These are phyloP conservation scores for Plasmodium cynomolgi DNA, from an alignment of 169 alveolate species.

Conservation along the genomic window DNA sequence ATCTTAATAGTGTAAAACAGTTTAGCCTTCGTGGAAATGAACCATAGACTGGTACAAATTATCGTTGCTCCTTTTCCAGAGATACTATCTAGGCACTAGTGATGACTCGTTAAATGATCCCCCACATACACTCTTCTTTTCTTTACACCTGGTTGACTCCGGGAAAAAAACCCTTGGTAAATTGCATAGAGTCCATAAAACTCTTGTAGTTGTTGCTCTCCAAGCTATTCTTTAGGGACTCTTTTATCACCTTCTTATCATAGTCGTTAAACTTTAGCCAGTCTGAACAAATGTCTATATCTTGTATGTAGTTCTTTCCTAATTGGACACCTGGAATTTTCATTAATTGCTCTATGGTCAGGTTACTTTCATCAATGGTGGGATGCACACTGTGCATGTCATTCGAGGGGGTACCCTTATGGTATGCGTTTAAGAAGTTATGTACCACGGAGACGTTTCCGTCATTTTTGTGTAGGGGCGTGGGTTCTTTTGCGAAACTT, in stretches of 20 bases:
- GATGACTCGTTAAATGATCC: not conserved
- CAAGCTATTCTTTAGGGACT: constrained; percentile 43
- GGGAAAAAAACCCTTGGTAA: constrained; percentile 10
- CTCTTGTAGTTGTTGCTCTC: constrained; percentile 14
- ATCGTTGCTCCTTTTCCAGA: not conserved
- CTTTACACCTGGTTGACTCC: not conserved
- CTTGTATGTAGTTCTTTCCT: constrained; percentile 70
- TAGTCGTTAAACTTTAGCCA: constrained; percentile 62
- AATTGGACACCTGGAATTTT: constrained; percentile 69
- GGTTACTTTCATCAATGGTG: constrained; percentile 23
- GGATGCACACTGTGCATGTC: not conserved
- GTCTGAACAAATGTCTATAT: constrained; percentile 56
- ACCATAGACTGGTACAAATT: not conserved
- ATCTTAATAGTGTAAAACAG: not conserved
- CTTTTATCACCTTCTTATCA: constrained; percentile 45
- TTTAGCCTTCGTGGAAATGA: not conserved
- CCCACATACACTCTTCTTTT: not conserved
- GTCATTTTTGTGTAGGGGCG: not conserved
- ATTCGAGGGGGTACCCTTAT: constrained; percentile 18
- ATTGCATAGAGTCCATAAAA: constrained; percentile 23
- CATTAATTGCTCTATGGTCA: constrained; percentile 44
- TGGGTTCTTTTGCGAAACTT: constrained; percentile 12
- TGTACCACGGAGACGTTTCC: not conserved
- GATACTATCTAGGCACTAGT: not conserved
- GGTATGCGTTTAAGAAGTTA: constrained; percentile 3